Base-by-base conservation (phyloP, 2,329 filamentous ascomycete genomes). In the Aspergillus vadensis region DNA sequence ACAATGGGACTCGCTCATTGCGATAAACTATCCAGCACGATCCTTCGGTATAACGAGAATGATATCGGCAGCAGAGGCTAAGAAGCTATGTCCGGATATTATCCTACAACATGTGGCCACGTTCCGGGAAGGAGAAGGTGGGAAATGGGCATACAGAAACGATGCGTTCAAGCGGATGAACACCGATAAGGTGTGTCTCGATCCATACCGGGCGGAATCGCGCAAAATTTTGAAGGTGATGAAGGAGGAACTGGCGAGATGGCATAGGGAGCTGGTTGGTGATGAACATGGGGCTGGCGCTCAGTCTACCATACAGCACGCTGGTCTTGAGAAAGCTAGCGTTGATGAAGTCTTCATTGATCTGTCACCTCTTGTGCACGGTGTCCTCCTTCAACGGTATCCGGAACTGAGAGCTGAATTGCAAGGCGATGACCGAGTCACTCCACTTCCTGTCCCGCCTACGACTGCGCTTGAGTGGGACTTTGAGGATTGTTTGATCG, bases 341-440 rank as follows among this genome's bases (percentile, higher is more conserved):
- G 91, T 98, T 58, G 95, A 99, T 73, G 95, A 99, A 76, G 92
- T 97, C 8, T 99, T 97, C 72, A 80, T 98, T 62, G 95, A 99
- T 76, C 77, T 99, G 53, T 96, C 92, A 9, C 88, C 90, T 0
- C 90, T 97, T 62, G 85, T 97, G 3, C 91, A 96, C 74, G 83
- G 83, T 2, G 82, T 90, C 27, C 79, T 99, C 52, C 76, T 97
- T 43, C 83, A 91, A 66, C 81, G 91, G 55, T 97, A 92, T 74
- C 87, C 91, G 0, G 89, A 95, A 73, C 77, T 98, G 53, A 67
- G 67, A 36, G 73, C 75, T 27, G 82, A 81, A 4, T 86, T 87
- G 5, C 88, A 91, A 66, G 65, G 65, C n/a, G 71, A 73, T 49
- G 71, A 74, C 48, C 67, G 66, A 27, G 65, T 66, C 39, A 89